Conservation (phyloP, 78 protist species). For the Chrysochromulina tobinii region DNA sequence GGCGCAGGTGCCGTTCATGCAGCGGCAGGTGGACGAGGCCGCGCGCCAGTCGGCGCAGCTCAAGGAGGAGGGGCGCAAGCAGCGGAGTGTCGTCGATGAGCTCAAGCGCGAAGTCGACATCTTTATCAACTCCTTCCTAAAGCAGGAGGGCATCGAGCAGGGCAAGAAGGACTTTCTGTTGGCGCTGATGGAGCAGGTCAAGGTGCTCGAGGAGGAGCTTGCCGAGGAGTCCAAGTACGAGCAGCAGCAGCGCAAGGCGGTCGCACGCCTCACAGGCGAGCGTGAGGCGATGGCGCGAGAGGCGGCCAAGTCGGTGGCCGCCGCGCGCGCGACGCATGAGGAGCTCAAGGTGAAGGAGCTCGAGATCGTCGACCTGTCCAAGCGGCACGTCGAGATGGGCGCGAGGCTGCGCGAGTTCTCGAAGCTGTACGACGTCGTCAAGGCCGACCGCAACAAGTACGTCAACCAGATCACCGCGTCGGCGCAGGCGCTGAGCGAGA, state of each 20-base stretch:
- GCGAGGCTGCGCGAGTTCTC: slow-evolving; percentile 20
- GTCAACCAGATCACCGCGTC: slow-evolving; percentile 58
- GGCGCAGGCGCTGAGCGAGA: slow-evolving; percentile 66
- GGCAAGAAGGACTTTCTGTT: not conserved
- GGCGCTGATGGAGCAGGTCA: not conserved
- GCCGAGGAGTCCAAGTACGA: slow-evolving; percentile 8
- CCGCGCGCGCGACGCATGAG: slow-evolving; percentile 11
- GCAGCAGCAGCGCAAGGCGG: not conserved
- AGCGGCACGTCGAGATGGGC: slow-evolving; percentile 10
- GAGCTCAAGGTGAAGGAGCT: slow-evolving; percentile 54
- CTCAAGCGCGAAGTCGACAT: slow-evolving; percentile 63
- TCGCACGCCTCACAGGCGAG: not conserved
- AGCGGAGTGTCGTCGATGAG: slow-evolving; percentile 19
- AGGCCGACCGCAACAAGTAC: slow-evolving; percentile 56
- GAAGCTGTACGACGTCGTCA: slow-evolving; percentile 46
- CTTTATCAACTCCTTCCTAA: slow-evolving; percentile 52
- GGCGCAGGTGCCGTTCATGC: not conserved
- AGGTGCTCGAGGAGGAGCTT: slow-evolving; percentile 43
- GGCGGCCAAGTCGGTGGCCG: not conserved
- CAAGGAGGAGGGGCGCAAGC: not conserved
- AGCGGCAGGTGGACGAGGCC: slow-evolving; percentile 20
- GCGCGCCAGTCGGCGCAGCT: not conserved
- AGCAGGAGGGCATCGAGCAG: slow-evolving; percentile 45
- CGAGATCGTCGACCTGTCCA: slow-evolving; percentile 37
- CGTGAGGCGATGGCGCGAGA: slow-evolving; percentile 39